Evolutionary conservation across 2,329 filamentous ascomycete species (phyloP).

Genomic region (Alternaria triticimaculans): DNA sequence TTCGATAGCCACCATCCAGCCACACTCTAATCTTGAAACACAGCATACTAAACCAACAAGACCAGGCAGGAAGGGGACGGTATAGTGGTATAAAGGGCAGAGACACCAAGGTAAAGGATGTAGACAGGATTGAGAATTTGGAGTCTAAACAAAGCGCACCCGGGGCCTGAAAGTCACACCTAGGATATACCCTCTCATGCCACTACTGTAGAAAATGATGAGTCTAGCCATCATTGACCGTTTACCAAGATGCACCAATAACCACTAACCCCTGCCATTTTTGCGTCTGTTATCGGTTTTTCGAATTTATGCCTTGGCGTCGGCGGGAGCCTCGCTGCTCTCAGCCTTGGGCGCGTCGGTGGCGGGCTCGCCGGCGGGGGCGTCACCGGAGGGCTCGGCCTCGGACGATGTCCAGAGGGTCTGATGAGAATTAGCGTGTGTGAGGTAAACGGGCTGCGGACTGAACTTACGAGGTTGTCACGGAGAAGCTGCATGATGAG

Average conservation of each 20-base stretch:
- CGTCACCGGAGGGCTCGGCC: constrained; percentile 76
- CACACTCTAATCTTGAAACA: neutral
- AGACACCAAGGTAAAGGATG: constrained; percentile 18
- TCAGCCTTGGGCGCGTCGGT: constrained; percentile 56
- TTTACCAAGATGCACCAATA: constrained; percentile 43
- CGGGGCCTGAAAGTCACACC: constrained; percentile 38
- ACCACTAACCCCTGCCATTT: constrained; percentile 40
- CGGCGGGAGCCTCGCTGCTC: constrained; percentile 55
- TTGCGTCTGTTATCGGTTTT: constrained; percentile 35
- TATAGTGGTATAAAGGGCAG: neutral
- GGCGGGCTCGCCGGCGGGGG: constrained; percentile 62
- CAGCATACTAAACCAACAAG: neutral
- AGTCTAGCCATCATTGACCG: constrained; percentile 36
- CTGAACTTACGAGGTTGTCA: constrained; percentile 79
- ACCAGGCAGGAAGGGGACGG: neutral
- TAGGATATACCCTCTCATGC: constrained; percentile 39
- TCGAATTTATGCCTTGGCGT: constrained; percentile 65
- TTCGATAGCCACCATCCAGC: neutral
- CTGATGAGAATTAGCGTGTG: constrained; percentile 54
- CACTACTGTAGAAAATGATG: constrained; percentile 32
- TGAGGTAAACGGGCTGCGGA: neutral
- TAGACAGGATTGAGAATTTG: constrained; percentile 47
- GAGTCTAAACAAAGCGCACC: constrained; percentile 46
- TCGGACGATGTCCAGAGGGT: constrained; percentile 99
- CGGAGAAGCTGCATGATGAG: constrained; percentile 98